A percentile compares a stretch with the other conserved stretches of the same genome.
phyloP scores from a whole-genome alignment of 371 early-diverging fungal genomes.

The Rhizopus arrhizus region DNA sequence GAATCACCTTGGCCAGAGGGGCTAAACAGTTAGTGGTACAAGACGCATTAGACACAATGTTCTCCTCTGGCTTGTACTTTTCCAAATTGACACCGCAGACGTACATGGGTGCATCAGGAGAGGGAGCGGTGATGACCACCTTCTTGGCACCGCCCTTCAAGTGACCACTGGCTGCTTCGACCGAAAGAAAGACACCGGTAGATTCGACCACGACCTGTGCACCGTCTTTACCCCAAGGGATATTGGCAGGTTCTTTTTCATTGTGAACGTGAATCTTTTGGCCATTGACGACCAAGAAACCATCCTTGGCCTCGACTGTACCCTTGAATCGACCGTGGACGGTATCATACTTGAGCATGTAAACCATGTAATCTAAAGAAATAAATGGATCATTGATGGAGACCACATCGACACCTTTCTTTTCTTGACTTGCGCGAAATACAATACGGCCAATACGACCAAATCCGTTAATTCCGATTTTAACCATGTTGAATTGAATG shows the following conservation, averaged over 20 bases:
- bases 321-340: slow-evolving; percentile 95
- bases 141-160: slow-evolving; percentile 94
- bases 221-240: slow-evolving; percentile 90
- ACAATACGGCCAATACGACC: slow-evolving; percentile 99
- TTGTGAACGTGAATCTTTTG: slow-evolving; percentile 38
- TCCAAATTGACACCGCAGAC: slow-evolving; percentile 96
- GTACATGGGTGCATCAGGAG: slow-evolving; percentile 89
- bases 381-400: slow-evolving; percentile 99
- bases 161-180: slow-evolving; percentile 89
- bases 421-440: slow-evolving; percentile 85
- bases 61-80: slow-evolving; percentile 79
- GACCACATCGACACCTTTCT: slow-evolving; percentile 83
- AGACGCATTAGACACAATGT: slow-evolving; percentile 97
- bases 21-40: slow-evolving; percentile 99
- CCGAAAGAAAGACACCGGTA: slow-evolving; percentile 97
- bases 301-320: slow-evolving; percentile 73
- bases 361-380: slow-evolving; percentile 94
- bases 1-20: slow-evolving; percentile 97
- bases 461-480: slow-evolving; percentile 59
- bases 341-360: slow-evolving; percentile 98
- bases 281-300: slow-evolving; percentile 82
- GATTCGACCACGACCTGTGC: slow-evolving; percentile 99
- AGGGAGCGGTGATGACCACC: slow-evolving; percentile 99
- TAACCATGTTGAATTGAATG: not conserved
- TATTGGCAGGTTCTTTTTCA: slow-evolving; percentile 69